phyloP scores from a whole-genome alignment of 129 eudicot genomes.

The Artemisia annua region DNA sequence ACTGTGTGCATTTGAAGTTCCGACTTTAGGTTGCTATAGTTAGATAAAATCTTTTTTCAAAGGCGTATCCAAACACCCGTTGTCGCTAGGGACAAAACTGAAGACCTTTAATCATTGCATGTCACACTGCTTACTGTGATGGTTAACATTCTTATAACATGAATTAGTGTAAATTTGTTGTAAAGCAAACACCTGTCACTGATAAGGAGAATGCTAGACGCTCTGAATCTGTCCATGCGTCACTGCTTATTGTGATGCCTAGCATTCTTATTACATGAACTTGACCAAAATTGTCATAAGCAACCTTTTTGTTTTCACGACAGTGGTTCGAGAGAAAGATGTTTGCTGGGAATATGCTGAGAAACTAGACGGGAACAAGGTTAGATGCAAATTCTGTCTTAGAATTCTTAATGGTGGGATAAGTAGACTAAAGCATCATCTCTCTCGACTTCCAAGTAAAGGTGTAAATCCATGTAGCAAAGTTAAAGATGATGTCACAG shows the following conservation, averaged over 20 bases:
- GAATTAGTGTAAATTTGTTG: too few species aligned
- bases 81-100: too few species aligned
- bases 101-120: too few species aligned
- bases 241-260: background rate
- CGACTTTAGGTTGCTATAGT: too few species aligned
- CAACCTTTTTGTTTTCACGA: conserved; percentile 9
- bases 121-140: too few species aligned
- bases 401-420: conserved; percentile 89
- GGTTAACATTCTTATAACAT: too few species aligned
- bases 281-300: too few species aligned
- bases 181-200: too few species aligned
- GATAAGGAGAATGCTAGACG: too few species aligned
- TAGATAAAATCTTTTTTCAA: too few species aligned
- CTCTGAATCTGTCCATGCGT: background rate
- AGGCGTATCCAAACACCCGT: too few species aligned
- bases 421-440: conserved; percentile 89
- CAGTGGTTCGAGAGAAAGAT: conserved; percentile 97
- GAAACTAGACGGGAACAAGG: conserved; percentile 89
- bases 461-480: conserved; percentile 95
- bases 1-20: too few species aligned
- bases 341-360: conserved; percentile 96
- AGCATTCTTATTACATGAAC: conserved; percentile 2
- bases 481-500: conserved; percentile 87
- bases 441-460: conserved; percentile 91
- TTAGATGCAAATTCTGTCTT: conserved; percentile 88